Percentiles rank a stretch among this genome's conserved stretches.
Conservation (phyloP, 2,329 filamentous ascomycete species). For the Hypoxylon sp. region DNA sequence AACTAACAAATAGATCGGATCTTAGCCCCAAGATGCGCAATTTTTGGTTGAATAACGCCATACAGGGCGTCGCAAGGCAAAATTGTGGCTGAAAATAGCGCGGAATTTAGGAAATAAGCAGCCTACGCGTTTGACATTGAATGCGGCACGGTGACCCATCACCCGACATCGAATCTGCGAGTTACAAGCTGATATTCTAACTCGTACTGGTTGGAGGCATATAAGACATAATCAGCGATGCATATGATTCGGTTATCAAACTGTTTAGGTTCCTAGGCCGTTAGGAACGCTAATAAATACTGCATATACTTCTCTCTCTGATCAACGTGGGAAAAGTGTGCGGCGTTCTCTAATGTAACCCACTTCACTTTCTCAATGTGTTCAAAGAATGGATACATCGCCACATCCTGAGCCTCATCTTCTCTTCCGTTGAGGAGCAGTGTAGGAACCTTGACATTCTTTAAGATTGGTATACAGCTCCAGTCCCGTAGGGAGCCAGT, state of each 20-base stretch:
- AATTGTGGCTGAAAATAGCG: neutral
- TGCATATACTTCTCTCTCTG: conserved; percentile 52
- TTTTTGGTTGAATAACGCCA: neutral
- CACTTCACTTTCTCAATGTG: conserved; percentile 56
- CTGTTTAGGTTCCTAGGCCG: conserved; percentile 44
- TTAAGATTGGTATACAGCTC: conserved; percentile 29
- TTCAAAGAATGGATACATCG: conserved; percentile 56
- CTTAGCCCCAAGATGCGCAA: neutral
- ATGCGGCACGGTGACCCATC: too few relatives aligned
- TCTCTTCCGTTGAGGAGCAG: conserved; percentile 56
- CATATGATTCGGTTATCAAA: neutral
- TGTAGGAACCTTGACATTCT: conserved; percentile 48
- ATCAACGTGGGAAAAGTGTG: conserved; percentile 56
- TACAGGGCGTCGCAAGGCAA: neutral
- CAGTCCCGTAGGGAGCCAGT: conserved; percentile 41
- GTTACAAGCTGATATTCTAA: neutral
- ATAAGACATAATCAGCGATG: neutral
- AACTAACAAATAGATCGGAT: neutral
- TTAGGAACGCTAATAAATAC: conserved; percentile 45
- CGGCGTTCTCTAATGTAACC: conserved; percentile 55
- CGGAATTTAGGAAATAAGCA: neutral
- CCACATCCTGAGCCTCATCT: conserved; percentile 56
- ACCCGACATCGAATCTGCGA: neutral
- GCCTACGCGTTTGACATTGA: too few relatives aligned
- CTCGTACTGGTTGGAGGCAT: neutral